phyloP scores from a whole-genome alignment of 73 alveolate genomes.

The Blepharisma stoltei region DNA sequence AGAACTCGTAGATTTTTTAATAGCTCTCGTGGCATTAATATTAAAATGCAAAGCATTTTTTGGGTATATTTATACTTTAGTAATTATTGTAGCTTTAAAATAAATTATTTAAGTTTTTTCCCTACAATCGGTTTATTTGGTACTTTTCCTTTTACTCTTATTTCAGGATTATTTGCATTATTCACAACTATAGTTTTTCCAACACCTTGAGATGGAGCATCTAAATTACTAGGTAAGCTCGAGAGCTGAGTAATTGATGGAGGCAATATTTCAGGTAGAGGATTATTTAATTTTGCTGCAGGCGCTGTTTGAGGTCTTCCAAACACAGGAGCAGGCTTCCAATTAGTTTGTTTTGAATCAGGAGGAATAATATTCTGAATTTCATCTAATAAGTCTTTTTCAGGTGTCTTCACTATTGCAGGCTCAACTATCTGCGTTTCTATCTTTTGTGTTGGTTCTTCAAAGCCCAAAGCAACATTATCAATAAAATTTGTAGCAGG shows the following conservation, averaged over 20 bases:
- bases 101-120: not conserved
- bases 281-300: not conserved
- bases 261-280: not conserved
- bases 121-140: not conserved
- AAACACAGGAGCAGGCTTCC: slow-evolving; percentile 35
- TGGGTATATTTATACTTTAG: too few species aligned
- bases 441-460: not conserved
- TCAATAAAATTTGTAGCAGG: slow-evolving; percentile 27
- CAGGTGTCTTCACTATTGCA: not conserved
- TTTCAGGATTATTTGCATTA: slow-evolving; percentile 17
- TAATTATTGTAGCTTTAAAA: too few species aligned
- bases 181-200: slow-evolving; percentile 25
- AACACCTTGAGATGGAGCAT: not conserved
- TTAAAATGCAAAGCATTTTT: too few species aligned
- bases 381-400: not conserved
- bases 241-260: not conserved
- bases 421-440: not conserved
- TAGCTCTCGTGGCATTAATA: too few species aligned
- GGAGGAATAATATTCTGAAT: not conserved
- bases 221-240: too few species aligned
- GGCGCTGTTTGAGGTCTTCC: slow-evolving; percentile 33
- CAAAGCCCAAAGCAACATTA: not conserved
- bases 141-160: slow-evolving; percentile 9
- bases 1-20: too few species aligned
- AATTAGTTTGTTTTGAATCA: slow-evolving; percentile 24